Base-by-base conservation (phyloP, 1,139 yeast genomes). In the Diutina siamensis region DNA sequence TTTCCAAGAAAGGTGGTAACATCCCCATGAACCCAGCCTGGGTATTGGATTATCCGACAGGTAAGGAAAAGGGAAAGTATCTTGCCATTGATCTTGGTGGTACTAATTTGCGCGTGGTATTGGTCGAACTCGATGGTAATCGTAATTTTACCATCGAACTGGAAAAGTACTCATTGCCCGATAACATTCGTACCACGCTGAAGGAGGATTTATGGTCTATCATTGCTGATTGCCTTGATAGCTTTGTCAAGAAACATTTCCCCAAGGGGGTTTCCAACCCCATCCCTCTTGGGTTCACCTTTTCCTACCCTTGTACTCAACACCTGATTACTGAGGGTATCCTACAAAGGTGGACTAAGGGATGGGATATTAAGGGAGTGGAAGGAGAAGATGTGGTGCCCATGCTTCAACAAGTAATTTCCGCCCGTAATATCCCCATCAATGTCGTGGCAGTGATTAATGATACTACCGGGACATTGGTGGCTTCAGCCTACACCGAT, bases 11-110 rank as follows among this genome's bases (percentile, higher is more conserved):
- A 46, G 94, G 94, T 44, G 92, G 94, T 48, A 83, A 82, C 63
- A 84, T 86, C 58, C 97, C 97, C 49, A 92, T 89, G 98, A 87
- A 83, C 59, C 95, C 95, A 41, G 86, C 94, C 51, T 89, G 97
- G 97, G 97, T 89, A 47, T 72, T 87, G 76, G 94, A 84, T 57
- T 82, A 71, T 71, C 97, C 98, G 50, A 82, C 94, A 44, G 97
- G 97, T 56, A 67, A 78, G 53, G 98, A 92, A 65, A 74, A 72
- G 42, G 98, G 98, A 53, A 81, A 85, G 54, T 92, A 76, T 64
- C 68, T 92, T 60, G 97, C 97, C 46, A 83, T 92, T 51, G 98
- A 92, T 64, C 76, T 92, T 67, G 97, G 97, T 61, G 97, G 97
- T 52, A 88, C 97, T 53, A 88, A 88, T 68, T 73, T 88, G 63